A percentile compares a stretch with the other conserved stretches of the same genome.
Evolutionary conservation across 2,329 filamentous ascomycete genomes (phyloP).

Genomic region (Colletotrichum spaethianum): DNA sequence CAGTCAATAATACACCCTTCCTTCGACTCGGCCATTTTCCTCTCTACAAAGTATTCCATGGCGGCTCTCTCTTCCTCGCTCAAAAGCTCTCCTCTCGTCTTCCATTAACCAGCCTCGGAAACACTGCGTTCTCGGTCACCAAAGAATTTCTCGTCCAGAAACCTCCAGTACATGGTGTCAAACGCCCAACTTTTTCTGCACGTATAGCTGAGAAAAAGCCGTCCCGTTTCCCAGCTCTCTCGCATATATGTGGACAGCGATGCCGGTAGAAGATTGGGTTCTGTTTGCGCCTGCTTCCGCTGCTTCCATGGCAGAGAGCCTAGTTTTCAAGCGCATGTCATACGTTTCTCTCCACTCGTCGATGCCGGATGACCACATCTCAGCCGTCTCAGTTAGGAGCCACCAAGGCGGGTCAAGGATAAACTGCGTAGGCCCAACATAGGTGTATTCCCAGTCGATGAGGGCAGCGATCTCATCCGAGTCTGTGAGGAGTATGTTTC

Average conservation of each 20-base stretch:
- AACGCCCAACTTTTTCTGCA: constrained; percentile 55
- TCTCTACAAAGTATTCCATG: constrained; percentile 47
- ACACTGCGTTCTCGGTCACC: constrained; percentile 44
- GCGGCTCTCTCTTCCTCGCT: constrained; percentile 40
- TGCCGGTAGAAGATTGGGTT: no score
- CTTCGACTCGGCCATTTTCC: constrained; percentile 43
- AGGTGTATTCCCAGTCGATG: constrained; percentile 37
- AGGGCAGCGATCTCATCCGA: constrained; percentile 49
- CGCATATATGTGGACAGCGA: constrained; percentile 53
- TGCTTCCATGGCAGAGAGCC: constrained; percentile 49
- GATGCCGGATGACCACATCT: constrained; percentile 51
- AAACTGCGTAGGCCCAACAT: constrained; percentile 43
- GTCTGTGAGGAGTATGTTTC: constrained; percentile 49
- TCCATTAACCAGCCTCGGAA: constrained; percentile 14
- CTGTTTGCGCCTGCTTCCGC: constrained; percentile 46
- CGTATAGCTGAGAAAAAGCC: constrained; percentile 53
- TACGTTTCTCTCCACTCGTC: constrained; percentile 51
- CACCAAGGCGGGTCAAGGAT: constrained; percentile 55
- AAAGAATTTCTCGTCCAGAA: constrained; percentile 53
- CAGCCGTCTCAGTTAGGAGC: constrained; percentile 52
- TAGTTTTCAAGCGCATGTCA: constrained; percentile 50
- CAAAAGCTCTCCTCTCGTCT: constrained; percentile 45
- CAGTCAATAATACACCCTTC: no score
- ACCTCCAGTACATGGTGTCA: constrained; percentile 55
- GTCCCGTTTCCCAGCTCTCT: constrained; percentile 52